Conservation (phyloP, 1,284 basidiomycete species). For the Naganishia cerealis region DNA sequence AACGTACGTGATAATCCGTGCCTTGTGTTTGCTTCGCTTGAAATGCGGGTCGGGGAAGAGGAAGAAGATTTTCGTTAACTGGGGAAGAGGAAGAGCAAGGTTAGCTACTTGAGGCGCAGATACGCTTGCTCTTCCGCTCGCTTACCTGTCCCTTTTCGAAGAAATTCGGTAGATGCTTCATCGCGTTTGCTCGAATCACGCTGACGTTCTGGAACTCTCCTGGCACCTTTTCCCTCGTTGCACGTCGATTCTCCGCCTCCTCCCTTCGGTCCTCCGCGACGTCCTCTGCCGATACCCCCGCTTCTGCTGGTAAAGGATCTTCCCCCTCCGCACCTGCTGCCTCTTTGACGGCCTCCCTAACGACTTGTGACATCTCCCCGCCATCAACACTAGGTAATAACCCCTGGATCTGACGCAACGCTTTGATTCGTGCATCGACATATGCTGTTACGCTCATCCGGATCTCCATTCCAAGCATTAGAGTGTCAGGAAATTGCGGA, state of each 20-base stretch:
- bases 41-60: conserved; percentile 99
- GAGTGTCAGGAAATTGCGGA: conserved; percentile 82
- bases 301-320: conserved; percentile 31
- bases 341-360: conserved; percentile 24
- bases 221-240: conserved; percentile 42
- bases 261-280: conserved; percentile 30
- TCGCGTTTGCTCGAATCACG: conserved; percentile 91
- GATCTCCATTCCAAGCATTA: conserved; percentile 98
- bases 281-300: conserved; percentile 32
- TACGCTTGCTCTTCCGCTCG: background rate
- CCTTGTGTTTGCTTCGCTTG: conserved; percentile 97
- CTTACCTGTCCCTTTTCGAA: conserved; percentile 79
- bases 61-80: conserved; percentile 89
- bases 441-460: conserved; percentile 95
- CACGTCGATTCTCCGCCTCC: conserved; percentile 33
- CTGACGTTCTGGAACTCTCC: conserved; percentile 84
- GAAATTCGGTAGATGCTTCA: conserved; percentile 99
- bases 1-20: conserved; percentile 78
- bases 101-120: background rate
- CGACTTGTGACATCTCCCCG: background rate
- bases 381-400: conserved; percentile 39
- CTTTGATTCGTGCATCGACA: conserved; percentile 88
- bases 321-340: conserved; percentile 28
- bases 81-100: background rate
- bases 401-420: conserved; percentile 67